Conservation (phyloP, 352 stramenopile species). For the Globisporangium rhizosaccharum region DNA sequence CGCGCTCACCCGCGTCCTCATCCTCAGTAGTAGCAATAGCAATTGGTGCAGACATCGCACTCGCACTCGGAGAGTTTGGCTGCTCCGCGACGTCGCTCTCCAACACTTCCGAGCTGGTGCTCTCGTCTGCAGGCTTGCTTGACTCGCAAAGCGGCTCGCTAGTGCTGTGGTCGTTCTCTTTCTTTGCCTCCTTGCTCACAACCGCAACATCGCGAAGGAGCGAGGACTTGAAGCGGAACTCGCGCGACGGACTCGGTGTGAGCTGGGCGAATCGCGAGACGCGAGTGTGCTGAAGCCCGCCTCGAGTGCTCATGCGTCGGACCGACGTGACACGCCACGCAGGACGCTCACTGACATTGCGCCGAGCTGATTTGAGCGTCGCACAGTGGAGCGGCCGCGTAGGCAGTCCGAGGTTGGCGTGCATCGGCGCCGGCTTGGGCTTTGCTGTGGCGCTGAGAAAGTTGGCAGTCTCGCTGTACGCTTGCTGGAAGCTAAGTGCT, state of each 20-base stretch:
- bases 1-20: neutral
- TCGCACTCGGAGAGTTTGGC: no score
- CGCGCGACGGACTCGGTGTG: conserved; percentile 1
- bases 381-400: conserved; percentile 5
- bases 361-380: conserved; percentile 2
- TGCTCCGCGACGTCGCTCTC: no score
- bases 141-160: neutral
- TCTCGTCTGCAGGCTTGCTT: no score
- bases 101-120: no score
- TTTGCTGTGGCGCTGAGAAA: conserved; percentile 7
- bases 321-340: conserved; percentile 1
- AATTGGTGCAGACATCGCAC: neutral
- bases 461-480: conserved; percentile 7
- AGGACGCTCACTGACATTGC: neutral
- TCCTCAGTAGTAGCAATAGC: neutral
- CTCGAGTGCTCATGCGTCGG: neutral
- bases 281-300: neutral
- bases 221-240: conserved; percentile 29
- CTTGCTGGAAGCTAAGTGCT: conserved; percentile 19
- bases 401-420: conserved; percentile 9
- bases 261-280: neutral
- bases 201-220: conserved; percentile 18
- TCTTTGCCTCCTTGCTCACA: neutral
- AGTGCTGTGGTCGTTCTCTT: neutral
- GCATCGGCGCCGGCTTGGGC: neutral